Evolutionary conservation across 805 yeast genomes (phyloP), one percentile per base, ranked within the genome.

Genomic region (Monosporozyma unispora): DNA sequence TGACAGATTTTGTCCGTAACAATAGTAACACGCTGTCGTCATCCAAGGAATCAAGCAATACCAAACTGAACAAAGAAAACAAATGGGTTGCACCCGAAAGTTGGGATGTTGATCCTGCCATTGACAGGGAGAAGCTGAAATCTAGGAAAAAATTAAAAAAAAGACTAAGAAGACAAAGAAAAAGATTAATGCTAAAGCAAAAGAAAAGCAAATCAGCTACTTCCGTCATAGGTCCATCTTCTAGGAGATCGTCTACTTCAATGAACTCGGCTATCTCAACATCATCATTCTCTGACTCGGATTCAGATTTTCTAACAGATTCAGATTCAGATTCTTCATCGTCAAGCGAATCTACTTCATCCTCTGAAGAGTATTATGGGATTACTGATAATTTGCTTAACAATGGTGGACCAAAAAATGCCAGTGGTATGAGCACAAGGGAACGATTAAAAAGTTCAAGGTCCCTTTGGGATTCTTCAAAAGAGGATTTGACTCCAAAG

Each of bases 21-120:
- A 22, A 12, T 14, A 48, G 3, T 19, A 25, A 29, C 21, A 11
- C 48, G 9, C 35, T 35, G 5, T 18, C 44, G 23, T 31, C 45
- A 6, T 27, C 45, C 5, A 40, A 46, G 19, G 35, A 31, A 12
- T 31, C 35, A 16, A 44, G 22, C 27, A 23, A 35, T 21, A 27
- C 38, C 8, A 35, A 44, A 33, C 27, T 12, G 10, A 19, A 25
- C 23, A 25, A 12, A 19, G 40, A 45, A 33, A 45, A 35, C n/a
- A 14, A 44, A 33, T 79, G 84, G 84, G 67, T 64, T 23, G 78
- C 84, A 4, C 84, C 84, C 2, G 82, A 79, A 49, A 73, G 78
- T 52, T 79, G 84, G 84, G 81, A 78, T 56, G 82, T 79, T 9
- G 77, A 75, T 45, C 56, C 61, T 29, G 40, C 56, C 40, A 54